Evolutionary conservation across 225 moss, liverwort and hornwort species (phyloP).

Genomic region (Physcomitrium patens): DNA sequence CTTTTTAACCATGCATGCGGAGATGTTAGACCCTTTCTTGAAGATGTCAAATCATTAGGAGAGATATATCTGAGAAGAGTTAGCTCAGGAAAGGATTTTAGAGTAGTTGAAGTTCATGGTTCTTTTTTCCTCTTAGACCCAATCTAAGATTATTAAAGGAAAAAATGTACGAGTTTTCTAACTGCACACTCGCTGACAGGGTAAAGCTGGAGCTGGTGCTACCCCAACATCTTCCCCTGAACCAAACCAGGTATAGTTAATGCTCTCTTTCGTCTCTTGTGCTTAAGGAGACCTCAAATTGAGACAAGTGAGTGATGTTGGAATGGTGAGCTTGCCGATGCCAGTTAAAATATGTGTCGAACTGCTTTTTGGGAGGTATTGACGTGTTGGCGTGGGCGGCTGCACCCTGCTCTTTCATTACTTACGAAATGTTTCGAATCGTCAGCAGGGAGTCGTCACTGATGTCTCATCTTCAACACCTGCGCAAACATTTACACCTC

Average conservation of each 20-base stretch:
- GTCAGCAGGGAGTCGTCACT: too few species aligned
- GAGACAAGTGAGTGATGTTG: background rate
- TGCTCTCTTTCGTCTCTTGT: background rate
- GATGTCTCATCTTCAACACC: too few species aligned
- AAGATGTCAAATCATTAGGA: too few species aligned
- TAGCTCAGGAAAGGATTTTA: background rate
- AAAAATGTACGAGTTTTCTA: background rate
- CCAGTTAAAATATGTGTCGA: too few species aligned
- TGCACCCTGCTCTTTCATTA: too few species aligned
- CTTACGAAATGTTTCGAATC: too few species aligned
- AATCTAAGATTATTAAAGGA: background rate
- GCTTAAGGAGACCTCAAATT: background rate
- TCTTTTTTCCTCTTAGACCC: background rate
- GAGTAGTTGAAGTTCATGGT: background rate
- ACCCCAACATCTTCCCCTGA: slow-evolving; percentile 50
- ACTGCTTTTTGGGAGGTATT: background rate
- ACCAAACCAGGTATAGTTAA: slow-evolving; percentile 37
- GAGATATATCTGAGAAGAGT: too few species aligned
- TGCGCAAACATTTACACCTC: too few species aligned
- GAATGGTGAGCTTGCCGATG: too few species aligned
- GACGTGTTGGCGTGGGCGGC: too few species aligned
- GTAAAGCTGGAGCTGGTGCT: slow-evolving; percentile 6
- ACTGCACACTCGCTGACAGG: background rate
- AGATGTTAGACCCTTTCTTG: background rate
- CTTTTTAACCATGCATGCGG: background rate